A percentile compares a stretch with the other conserved stretches of the same genome.
These are phyloP conservation scores for Clavispora phyllophila DNA, from an alignment of 805 yeast genomes.

Conservation along the genomic window DNA sequence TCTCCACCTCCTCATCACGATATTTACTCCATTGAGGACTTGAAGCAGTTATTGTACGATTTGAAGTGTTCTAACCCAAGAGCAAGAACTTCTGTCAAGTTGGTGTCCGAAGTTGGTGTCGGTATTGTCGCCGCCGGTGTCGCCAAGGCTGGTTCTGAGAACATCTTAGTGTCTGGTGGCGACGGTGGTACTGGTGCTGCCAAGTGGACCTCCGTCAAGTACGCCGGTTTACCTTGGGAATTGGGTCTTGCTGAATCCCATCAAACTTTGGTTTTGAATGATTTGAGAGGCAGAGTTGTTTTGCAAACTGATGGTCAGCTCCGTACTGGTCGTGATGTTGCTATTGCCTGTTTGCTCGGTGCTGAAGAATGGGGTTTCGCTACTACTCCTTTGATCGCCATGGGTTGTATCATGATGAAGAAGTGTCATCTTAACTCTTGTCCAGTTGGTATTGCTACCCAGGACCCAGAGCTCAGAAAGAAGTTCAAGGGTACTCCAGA, in stretches of 20 bases:
- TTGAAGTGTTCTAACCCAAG: slow-evolving; percentile 96
- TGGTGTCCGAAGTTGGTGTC: slow-evolving; percentile 97
- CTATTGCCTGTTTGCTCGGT: slow-evolving; percentile 91
- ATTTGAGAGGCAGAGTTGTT: slow-evolving; percentile 89
- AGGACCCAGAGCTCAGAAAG: slow-evolving; percentile 88
- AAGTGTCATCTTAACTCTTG: slow-evolving; percentile 89
- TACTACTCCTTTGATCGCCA: slow-evolving; percentile 91
- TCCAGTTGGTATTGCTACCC: slow-evolving; percentile 98
- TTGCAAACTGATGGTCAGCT: slow-evolving; percentile 99
- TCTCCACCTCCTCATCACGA: slow-evolving; percentile 99
- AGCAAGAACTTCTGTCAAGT: slow-evolving; percentile 92
- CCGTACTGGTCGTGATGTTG: slow-evolving; percentile 95
- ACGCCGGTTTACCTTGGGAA: slow-evolving; percentile 99
- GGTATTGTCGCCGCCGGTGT: slow-evolving; percentile 99
- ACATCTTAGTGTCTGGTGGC: slow-evolving; percentile 91
- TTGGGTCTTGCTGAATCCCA: slow-evolving; percentile 97
- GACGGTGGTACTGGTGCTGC: slow-evolving; percentile 99
- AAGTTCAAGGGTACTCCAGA: slow-evolving; percentile 97
- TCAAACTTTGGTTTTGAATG: slow-evolving; percentile 93
- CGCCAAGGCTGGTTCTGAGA: slow-evolving; percentile 98
- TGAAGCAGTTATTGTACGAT: slow-evolving; percentile 93
- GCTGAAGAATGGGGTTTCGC: slow-evolving; percentile 99
- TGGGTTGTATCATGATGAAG: slow-evolving; percentile 97
- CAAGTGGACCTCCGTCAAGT: slow-evolving; percentile 92
- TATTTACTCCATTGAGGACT: slow-evolving; percentile 95